phyloP scores from a whole-genome alignment of 306 rosid genomes.

The Ormosia semicastrata region DNA sequence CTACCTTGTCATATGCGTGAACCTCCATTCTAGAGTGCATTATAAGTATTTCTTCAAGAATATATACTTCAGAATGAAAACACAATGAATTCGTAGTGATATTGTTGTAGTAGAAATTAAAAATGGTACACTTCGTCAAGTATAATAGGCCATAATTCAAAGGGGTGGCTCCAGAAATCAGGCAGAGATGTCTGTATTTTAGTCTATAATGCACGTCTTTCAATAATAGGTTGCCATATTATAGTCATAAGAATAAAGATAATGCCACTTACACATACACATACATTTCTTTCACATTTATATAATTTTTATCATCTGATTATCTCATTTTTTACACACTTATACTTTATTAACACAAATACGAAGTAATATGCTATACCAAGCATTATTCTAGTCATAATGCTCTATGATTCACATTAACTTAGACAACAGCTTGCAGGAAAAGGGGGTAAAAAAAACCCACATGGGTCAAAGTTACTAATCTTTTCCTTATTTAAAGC shows the following conservation, averaged over 20 bases:
- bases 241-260: no score
- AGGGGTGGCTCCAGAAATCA: slow-evolving; percentile 3
- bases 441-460: background rate
- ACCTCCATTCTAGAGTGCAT: background rate
- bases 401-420: background rate
- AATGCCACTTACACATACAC: no score
- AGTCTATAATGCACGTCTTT: background rate
- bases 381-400: background rate
- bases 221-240: background rate
- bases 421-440: background rate
- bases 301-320: no score
- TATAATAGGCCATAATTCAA: background rate
- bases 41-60: background rate
- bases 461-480: slow-evolving; percentile 11
- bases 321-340: no score
- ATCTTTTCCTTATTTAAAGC: slow-evolving; percentile 2
- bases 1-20: background rate
- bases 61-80: background rate
- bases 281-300: no score
- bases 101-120: background rate
- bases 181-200: background rate
- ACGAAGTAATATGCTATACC: no score
- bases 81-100: background rate
- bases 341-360: no score
- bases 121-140: background rate